A percentile compares a stretch with the other conserved stretches of the same genome.
Conservation (phyloP, 352 stramenopile species). For the Peronospora tabacina region DNA sequence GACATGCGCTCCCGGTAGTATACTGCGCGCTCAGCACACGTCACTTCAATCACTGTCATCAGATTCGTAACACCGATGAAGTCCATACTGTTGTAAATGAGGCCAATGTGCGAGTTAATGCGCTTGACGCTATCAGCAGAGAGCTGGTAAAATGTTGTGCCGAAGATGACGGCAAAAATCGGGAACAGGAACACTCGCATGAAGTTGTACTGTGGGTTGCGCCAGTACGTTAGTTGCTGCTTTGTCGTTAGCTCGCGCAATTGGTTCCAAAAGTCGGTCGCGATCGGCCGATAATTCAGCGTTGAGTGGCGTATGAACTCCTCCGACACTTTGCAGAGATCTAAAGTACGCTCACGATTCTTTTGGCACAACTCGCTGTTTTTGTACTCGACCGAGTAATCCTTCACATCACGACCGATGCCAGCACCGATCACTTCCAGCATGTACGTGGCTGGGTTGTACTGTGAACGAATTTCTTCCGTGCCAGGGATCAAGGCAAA, state of each 20-base stretch:
- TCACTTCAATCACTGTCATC: constrained; percentile 52
- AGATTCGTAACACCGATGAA: constrained; percentile 56
- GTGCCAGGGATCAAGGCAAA: constrained; percentile 67
- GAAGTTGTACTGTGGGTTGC: constrained; percentile 58
- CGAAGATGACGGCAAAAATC: constrained; percentile 52
- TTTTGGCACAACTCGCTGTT: constrained; percentile 28
- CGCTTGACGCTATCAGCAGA: constrained; percentile 19
- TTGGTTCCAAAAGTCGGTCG: constrained; percentile 37
- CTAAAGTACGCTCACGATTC: constrained; percentile 28
- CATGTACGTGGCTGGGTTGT: constrained; percentile 90
- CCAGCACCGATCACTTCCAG: constrained; percentile 78
- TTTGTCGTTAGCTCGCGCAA: constrained; percentile 22
- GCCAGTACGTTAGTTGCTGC: constrained; percentile 41
- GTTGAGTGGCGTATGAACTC: constrained; percentile 38
- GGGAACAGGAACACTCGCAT: constrained; percentile 51
- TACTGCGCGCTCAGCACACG: constrained; percentile 37
- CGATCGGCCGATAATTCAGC: constrained; percentile 39
- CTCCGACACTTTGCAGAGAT: constrained; percentile 17
- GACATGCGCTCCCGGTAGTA: constrained; percentile 59
- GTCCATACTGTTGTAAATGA: constrained; percentile 70
- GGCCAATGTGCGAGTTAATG: constrained; percentile 55
- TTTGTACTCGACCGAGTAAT: constrained; percentile 47
- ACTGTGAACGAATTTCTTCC: constrained; percentile 48
- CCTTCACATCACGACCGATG: constrained; percentile 53
- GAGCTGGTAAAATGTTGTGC: constrained; percentile 59